These are phyloP conservation scores for Neonectria magnoliae DNA, from an alignment of 2,329 filamentous ascomycete species.

Conservation along the genomic window DNA sequence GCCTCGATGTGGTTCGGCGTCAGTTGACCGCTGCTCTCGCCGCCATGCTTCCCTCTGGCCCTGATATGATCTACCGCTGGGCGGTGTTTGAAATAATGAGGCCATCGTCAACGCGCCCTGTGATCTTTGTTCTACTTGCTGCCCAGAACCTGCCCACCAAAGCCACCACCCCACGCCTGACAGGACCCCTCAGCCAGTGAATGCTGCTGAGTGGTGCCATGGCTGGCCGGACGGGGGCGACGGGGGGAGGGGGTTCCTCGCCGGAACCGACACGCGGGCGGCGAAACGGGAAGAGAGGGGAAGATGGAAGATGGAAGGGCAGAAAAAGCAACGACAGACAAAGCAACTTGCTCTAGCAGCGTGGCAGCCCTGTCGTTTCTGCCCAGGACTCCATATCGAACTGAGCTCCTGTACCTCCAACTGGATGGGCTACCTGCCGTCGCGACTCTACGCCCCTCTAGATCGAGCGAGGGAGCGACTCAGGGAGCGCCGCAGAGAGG, in stretches of 20 bases:
- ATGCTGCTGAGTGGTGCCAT: slow-evolving; percentile 36
- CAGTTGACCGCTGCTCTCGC: slow-evolving; percentile 42
- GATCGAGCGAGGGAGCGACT: slow-evolving; percentile 9
- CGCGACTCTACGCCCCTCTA: not conserved
- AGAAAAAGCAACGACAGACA: slow-evolving; percentile 32
- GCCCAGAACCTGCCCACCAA: slow-evolving; percentile 38
- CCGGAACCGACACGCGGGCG: slow-evolving; percentile 34
- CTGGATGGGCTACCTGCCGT: not conserved
- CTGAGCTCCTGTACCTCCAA: slow-evolving; percentile 5
- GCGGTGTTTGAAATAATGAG: slow-evolving; percentile 39
- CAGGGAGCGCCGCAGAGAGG: slow-evolving; percentile 4
- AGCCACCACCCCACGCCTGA: slow-evolving; percentile 38
- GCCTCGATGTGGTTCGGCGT: slow-evolving; percentile 35
- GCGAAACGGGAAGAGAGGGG: slow-evolving; percentile 27
- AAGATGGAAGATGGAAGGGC: slow-evolving; percentile 7
- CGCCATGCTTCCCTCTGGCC: slow-evolving; percentile 29
- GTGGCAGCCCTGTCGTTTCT: slow-evolving; percentile 29
- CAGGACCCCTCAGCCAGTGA: slow-evolving; percentile 32
- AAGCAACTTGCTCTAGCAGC: slow-evolving; percentile 33
- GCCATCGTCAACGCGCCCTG: slow-evolving; percentile 39
- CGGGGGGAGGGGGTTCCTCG: slow-evolving; percentile 25
- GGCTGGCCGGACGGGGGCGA: slow-evolving; percentile 30
- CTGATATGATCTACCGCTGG: slow-evolving; percentile 38
- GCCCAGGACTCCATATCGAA: slow-evolving; percentile 9
- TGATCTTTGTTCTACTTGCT: slow-evolving; percentile 36